These are phyloP conservation scores for Plasmodium ovale DNA, from an alignment of 169 alveolate species.

Conservation along the genomic window DNA sequence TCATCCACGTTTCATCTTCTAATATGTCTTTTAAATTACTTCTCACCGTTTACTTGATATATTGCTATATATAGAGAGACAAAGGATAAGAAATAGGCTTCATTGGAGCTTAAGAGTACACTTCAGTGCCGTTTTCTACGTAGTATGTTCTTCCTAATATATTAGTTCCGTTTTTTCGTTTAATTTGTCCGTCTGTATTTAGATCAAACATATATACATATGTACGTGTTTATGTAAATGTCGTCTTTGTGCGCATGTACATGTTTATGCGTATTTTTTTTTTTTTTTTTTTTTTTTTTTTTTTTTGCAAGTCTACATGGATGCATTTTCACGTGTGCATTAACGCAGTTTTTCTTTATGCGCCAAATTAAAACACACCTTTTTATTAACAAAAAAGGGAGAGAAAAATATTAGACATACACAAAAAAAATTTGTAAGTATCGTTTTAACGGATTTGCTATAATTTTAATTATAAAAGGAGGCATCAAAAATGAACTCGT, in stretches of 20 bases:
- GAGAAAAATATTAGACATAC: background rate
- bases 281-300: background rate
- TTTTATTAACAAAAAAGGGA: constrained; percentile 6
- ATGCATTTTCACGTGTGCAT: constrained; percentile 4
- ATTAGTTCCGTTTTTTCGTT: no score
- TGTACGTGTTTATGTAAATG: no score
- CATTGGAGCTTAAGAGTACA: background rate
- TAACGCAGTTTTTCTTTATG: background rate
- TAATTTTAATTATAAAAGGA: background rate
- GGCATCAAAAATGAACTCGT: constrained; percentile 1
- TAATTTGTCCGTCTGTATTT: no score
- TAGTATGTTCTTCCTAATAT: no score
- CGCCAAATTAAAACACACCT: background rate
- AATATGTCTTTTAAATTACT: background rate
- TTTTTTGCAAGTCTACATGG: background rate
- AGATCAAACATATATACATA: no score
- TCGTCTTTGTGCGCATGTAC: background rate
- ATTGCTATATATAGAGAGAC: no score
- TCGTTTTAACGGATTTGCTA: background rate
- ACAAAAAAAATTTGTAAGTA: constrained; percentile 4
- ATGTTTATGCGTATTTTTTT: background rate
- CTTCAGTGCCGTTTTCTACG: no score
- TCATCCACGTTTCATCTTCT: background rate
- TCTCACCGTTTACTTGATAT: no score
- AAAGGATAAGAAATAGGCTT: no score